A percentile compares a stretch with the other conserved stretches of the same genome.
These are phyloP conservation scores for Gracilaria domingensis DNA, from an alignment of 23 red algal genomes.

Conservation along the genomic window DNA sequence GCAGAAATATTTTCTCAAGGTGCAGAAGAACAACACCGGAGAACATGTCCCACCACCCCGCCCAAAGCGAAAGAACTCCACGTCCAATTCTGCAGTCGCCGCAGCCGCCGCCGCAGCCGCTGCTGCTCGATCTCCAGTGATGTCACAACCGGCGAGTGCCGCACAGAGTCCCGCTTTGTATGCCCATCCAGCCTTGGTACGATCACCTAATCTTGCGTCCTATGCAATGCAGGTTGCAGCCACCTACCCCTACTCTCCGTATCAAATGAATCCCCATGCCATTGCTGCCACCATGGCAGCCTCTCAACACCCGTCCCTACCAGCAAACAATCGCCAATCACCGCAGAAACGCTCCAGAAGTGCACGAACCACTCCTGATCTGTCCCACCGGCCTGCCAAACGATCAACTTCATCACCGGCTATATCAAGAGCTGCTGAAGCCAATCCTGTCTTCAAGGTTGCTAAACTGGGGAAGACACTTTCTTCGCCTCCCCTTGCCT, in stretches of 20 bases:
- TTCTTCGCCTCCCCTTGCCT: not conserved
- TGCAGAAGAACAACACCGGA: constrained; percentile 85
- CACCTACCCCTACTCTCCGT: constrained; percentile 67
- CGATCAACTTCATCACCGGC: constrained; percentile 3
- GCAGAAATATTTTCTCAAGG: constrained; percentile 96
- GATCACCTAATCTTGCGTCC: constrained; percentile 53
- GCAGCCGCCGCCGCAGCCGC: constrained; percentile 41
- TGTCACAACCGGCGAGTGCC: constrained; percentile 18
- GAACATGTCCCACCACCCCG: constrained; percentile 88
- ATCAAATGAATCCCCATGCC: constrained; percentile 68
- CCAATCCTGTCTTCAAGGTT: constrained; percentile 22
- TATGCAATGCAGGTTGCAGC: constrained; percentile 69
- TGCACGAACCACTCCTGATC: constrained; percentile 11
- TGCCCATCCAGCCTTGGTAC: constrained; percentile 36
- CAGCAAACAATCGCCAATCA: not conserved
- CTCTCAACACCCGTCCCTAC: not conserved
- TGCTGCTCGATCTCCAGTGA: constrained; percentile 23
- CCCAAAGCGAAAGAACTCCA: constrained; percentile 70
- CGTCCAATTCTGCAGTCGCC: constrained; percentile 30
- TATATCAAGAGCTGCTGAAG: not conserved
- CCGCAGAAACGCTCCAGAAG: not conserved
- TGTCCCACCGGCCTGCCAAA: not conserved
- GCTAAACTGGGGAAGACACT: constrained; percentile 11
- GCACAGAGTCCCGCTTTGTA: constrained; percentile 49
- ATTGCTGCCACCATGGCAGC: constrained; percentile 59